phyloP scores from a whole-genome alignment of 345 rosid genomes.

The Salix viminalis region DNA sequence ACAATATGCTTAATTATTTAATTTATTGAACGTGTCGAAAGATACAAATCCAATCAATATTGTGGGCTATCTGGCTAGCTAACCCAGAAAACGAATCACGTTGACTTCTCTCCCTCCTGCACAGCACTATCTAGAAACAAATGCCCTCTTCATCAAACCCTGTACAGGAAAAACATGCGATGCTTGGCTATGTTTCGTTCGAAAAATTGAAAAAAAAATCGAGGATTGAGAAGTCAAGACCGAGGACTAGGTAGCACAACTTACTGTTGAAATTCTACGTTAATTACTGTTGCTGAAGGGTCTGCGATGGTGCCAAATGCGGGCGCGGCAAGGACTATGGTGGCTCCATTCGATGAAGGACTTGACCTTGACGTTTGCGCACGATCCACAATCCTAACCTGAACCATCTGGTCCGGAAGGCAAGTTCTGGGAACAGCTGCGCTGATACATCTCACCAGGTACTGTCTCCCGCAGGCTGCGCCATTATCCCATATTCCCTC shows the following conservation, averaged over 20 bases:
- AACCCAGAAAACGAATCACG: neutral
- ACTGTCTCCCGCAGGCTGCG: constrained; percentile 52
- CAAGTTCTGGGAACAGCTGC: constrained; percentile 32
- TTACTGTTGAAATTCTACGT: constrained; percentile 48
- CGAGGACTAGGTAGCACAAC: neutral
- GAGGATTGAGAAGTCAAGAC: neutral
- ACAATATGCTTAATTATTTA: neutral
- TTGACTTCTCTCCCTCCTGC: neutral
- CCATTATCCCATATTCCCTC: constrained; percentile 71
- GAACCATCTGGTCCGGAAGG: constrained; percentile 25
- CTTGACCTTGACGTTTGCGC: constrained; percentile 32
- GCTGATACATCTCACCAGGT: constrained; percentile 53
- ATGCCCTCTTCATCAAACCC: neutral
- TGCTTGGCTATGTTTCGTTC: neutral
- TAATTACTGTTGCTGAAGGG: constrained; percentile 19
- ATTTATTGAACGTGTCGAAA: neutral
- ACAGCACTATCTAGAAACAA: neutral
- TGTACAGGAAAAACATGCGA: neutral
- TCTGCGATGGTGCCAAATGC: constrained; percentile 42
- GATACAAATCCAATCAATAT: neutral
- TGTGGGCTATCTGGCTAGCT: neutral
- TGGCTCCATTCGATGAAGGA: constrained; percentile 30
- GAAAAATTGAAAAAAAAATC: neutral
- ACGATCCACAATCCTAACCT: constrained; percentile 41
- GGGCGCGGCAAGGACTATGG: constrained; percentile 39